phyloP scores from a whole-genome alignment of 2,329 filamentous ascomycete species.

The Hypoxylon sp. region DNA sequence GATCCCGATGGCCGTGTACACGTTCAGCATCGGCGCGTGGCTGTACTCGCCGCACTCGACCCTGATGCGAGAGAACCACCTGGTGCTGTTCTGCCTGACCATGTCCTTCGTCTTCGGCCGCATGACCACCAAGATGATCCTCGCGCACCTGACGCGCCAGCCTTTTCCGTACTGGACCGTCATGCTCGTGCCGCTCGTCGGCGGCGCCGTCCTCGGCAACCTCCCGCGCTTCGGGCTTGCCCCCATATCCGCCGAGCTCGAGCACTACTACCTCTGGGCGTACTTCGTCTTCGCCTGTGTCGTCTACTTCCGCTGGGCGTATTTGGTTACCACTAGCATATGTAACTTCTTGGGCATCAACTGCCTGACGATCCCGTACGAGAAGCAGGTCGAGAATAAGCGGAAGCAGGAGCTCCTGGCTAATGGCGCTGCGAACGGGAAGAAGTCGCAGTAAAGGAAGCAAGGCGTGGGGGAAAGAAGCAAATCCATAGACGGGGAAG shows the following conservation, averaged over 20 bases:
- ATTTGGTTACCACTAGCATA: slow-evolving; percentile 89
- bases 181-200: slow-evolving; percentile 86
- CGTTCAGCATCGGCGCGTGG: slow-evolving; percentile 81
- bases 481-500: neutral
- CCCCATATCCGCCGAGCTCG: slow-evolving; percentile 71
- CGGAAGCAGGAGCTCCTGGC: slow-evolving; percentile 50
- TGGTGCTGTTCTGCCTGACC: slow-evolving; percentile 91
- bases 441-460: slow-evolving; percentile 46
- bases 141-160: slow-evolving; percentile 92
- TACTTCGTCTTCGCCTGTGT: slow-evolving; percentile 86
- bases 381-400: slow-evolving; percentile 69
- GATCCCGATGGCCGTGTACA: slow-evolving; percentile 89
- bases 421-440: slow-evolving; percentile 45
- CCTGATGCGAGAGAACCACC: slow-evolving; percentile 83
- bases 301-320: slow-evolving; percentile 95
- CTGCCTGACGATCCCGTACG: slow-evolving; percentile 83
- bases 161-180: slow-evolving; percentile 98
- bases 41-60: slow-evolving; percentile 89
- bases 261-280: slow-evolving; percentile 83
- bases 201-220: slow-evolving; percentile 85
- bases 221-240: slow-evolving; percentile 80
- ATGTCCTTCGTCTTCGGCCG: slow-evolving; percentile 98
- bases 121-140: slow-evolving; percentile 99
- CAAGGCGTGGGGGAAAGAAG: neutral
- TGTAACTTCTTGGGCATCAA: slow-evolving; percentile 94